Conservation (phyloP, 1,284 basidiomycete genomes). For the Puccinia sorghi region DNA sequence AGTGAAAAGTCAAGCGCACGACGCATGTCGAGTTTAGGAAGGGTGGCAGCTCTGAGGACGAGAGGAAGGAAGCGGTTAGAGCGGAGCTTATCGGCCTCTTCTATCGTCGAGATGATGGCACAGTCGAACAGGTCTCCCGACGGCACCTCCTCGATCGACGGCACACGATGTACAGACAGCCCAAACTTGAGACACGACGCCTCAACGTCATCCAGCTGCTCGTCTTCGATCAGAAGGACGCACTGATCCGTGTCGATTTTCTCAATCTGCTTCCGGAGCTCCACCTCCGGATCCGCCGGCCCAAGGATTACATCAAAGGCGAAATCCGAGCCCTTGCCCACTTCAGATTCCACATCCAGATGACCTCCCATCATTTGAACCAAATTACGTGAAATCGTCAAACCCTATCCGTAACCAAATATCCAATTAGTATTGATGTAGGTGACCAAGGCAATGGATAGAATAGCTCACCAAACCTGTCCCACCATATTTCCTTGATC, state of each 20-base stretch:
- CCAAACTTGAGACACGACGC: constrained; percentile 44
- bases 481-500: constrained; percentile 42
- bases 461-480: constrained; percentile 49
- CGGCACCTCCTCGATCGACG: constrained; percentile 44
- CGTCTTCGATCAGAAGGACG: constrained; percentile 42
- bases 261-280: constrained; percentile 44
- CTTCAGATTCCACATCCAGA: constrained; percentile 40
- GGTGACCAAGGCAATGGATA: not conserved
- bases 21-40: constrained; percentile 46
- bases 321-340: constrained; percentile 44
- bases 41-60: constrained; percentile 35
- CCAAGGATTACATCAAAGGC: constrained; percentile 39
- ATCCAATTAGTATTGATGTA: not conserved
- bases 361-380: constrained; percentile 50
- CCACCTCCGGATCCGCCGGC: constrained; percentile 24
- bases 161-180: constrained; percentile 45
- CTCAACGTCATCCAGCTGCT: constrained; percentile 41
- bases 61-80: constrained; percentile 47
- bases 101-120: constrained; percentile 47
- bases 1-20: constrained; percentile 41
- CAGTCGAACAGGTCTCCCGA: constrained; percentile 50
- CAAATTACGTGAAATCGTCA: constrained; percentile 48
- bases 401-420: constrained; percentile 8
- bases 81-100: constrained; percentile 45
- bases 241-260: constrained; percentile 50